Base-by-base conservation (phyloP, 176 grass and related monocot species). In the Carex myosuroides region DNA sequence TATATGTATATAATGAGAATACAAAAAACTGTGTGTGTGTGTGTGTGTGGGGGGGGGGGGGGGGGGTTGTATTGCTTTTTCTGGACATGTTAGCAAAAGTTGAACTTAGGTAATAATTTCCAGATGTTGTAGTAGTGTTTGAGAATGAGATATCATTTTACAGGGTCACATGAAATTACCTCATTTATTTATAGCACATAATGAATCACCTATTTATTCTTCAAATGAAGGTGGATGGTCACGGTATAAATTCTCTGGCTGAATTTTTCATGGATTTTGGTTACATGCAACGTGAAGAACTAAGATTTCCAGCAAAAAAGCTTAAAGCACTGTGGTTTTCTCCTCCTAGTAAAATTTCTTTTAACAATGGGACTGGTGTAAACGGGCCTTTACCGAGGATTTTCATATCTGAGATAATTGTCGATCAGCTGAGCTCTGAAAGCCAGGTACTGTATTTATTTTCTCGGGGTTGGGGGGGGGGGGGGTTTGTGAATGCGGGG, bases 401-500 rank as follows among this genome's bases (percentile, higher is more conserved):
- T 90, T 98, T 98, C 81, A 95, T 98, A 88, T 98, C 95, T 0
- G 95, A 93, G 90, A 93, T 98, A 84, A 86, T 94, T 86, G 92
- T 98, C 54, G 91, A 98, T 85, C 89, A 95, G 85, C 59, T 98
- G 76, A 93, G 86, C 84, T 21, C 70, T 83, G 86, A 91, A 90
- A 93, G 91, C 81, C 92, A 95, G 93, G 96, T 95, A 86, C 68
- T 84, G 6, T 24, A 2, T 32, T 58, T 87, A 80, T 41, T 5
- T 60, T 75, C 48, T 64, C 70, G 32, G 67, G 55, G 54, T 18
- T 22, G 61, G 21, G 61, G 29, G 44, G 41, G 39, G 83, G 18
- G 70, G 20, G 5, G n/a, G 74, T 2, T 2, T 46, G 46, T 11
- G 9, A 48, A 50, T 50, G 46, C 10, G 46, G n/a, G 18, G 18